These are phyloP conservation scores for Domatiomyces catenatus DNA, from an alignment of 2,329 filamentous ascomycete species.

Conservation along the genomic window DNA sequence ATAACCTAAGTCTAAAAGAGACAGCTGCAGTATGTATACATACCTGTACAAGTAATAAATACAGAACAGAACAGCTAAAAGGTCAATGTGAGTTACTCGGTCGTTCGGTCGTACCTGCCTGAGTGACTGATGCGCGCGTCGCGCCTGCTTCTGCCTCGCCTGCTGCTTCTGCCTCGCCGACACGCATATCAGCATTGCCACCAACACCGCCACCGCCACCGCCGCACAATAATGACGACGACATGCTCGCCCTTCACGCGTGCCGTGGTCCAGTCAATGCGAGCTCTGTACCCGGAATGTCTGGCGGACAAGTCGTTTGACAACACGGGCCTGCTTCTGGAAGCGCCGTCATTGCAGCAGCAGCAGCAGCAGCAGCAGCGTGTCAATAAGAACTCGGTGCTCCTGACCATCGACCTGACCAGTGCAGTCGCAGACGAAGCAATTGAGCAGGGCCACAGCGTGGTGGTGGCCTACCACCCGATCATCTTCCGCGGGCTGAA, in stretches of 20 bases:
- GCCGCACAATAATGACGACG: no score
- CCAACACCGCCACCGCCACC: not conserved
- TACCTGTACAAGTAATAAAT: no score
- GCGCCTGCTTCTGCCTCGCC: not conserved
- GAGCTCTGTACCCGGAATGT: slow-evolving; percentile 72
- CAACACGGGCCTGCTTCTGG: slow-evolving; percentile 73
- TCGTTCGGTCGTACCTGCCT: no score
- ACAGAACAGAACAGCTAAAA: no score
- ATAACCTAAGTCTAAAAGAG: no score
- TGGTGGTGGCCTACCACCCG: slow-evolving; percentile 86
- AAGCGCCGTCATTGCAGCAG: slow-evolving; percentile 47
- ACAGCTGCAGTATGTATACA: no score
- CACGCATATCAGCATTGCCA: not conserved
- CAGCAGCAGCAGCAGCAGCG: slow-evolving; percentile 35
- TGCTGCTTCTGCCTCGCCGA: not conserved
- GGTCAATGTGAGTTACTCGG: no score
- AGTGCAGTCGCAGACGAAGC: slow-evolving; percentile 80
- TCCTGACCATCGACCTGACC: slow-evolving; percentile 84
- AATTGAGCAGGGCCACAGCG: slow-evolving; percentile 56
- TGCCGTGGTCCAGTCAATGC: slow-evolving; percentile 64
- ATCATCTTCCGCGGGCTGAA: slow-evolving; percentile 94
- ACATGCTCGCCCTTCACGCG: slow-evolving; percentile 43
- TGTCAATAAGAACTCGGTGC: slow-evolving; percentile 50
- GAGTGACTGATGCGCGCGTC: no score
- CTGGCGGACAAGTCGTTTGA: slow-evolving; percentile 86